Evolutionary conservation across 768 basidiomycete species (phyloP).

Genomic region (Tricholoma sp.): DNA sequence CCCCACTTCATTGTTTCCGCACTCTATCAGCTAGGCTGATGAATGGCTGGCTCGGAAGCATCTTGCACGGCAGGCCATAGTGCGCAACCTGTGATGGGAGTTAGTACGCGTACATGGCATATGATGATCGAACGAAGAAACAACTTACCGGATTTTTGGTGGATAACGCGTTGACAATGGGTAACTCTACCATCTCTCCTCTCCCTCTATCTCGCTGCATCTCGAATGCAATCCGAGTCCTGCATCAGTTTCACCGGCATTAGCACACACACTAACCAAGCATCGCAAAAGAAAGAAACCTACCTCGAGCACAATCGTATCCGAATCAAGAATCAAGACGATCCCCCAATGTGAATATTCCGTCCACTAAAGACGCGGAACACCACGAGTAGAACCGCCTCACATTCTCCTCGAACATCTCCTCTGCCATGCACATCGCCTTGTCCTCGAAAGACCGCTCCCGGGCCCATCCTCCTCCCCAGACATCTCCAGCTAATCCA

Average conservation of each 20-base stretch:
- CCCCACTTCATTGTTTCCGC: slow-evolving; percentile 69
- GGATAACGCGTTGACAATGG: slow-evolving; percentile 85
- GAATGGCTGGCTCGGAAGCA: slow-evolving; percentile 70
- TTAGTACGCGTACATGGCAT: neutral
- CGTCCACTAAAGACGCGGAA: no score
- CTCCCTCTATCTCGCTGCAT: slow-evolving; percentile 81
- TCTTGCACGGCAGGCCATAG: slow-evolving; percentile 89
- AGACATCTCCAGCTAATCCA: slow-evolving; percentile 38
- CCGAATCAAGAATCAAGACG: slow-evolving; percentile 78
- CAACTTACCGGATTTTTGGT: slow-evolving; percentile 68
- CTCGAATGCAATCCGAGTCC: slow-evolving; percentile 68
- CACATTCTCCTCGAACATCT: slow-evolving; percentile 57
- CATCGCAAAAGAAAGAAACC: neutral
- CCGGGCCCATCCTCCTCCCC: slow-evolving; percentile 32
- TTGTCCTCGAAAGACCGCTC: slow-evolving; percentile 61
- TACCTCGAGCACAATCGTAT: slow-evolving; percentile 70
- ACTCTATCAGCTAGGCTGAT: slow-evolving; percentile 57
- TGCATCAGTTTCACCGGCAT: no score
- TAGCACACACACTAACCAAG: neutral
- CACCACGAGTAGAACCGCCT: slow-evolving; percentile 62
- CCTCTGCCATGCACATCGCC: slow-evolving; percentile 71
- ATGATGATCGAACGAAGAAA: neutral
- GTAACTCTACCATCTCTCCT: slow-evolving; percentile 77
- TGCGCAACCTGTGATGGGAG: slow-evolving; percentile 60
- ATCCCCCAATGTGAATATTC: slow-evolving; percentile 75